Percentiles rank a stretch among this genome's conserved stretches.
Evolutionary conservation across 1,284 basidiomycete species (phyloP).

Genomic region (Apiotrichum laibachii): DNA sequence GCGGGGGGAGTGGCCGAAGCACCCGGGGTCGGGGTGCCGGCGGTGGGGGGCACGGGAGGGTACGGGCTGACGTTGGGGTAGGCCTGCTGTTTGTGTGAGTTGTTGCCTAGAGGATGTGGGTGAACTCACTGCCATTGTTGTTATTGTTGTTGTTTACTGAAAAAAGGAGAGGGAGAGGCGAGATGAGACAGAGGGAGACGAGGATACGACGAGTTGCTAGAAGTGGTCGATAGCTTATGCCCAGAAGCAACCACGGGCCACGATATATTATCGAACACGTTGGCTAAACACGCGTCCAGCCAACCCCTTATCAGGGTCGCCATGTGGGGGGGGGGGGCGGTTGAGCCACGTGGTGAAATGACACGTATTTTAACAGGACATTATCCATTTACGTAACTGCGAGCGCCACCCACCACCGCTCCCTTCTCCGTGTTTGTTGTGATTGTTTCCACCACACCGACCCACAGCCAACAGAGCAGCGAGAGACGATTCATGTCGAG

Average conservation of each 20-base stretch:
- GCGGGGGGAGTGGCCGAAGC: slow-evolving; percentile 18
- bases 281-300: no score
- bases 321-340: no score
- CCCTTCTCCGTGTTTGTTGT: no score
- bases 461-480: no score
- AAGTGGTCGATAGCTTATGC: neutral
- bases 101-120: neutral
- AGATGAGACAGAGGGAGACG: neutral
- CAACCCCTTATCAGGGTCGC: no score
- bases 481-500: neutral
- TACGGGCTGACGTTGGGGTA: slow-evolving; percentile 28
- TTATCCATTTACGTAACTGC: no score
- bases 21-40: neutral
- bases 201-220: neutral
- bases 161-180: neutral
- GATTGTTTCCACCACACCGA: no score
- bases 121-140: slow-evolving; percentile 14
- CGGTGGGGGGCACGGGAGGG: slow-evolving; percentile 15
- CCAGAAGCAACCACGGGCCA: neutral
- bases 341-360: no score
- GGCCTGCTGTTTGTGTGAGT: slow-evolving; percentile 11
- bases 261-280: neutral
- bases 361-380: no score
- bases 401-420: no score
- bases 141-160: slow-evolving; percentile 3